A percentile compares a stretch with the other conserved stretches of the same genome.
phyloP scores from a whole-genome alignment of 768 basidiomycete species.

The Termitomyces sp. region DNA sequence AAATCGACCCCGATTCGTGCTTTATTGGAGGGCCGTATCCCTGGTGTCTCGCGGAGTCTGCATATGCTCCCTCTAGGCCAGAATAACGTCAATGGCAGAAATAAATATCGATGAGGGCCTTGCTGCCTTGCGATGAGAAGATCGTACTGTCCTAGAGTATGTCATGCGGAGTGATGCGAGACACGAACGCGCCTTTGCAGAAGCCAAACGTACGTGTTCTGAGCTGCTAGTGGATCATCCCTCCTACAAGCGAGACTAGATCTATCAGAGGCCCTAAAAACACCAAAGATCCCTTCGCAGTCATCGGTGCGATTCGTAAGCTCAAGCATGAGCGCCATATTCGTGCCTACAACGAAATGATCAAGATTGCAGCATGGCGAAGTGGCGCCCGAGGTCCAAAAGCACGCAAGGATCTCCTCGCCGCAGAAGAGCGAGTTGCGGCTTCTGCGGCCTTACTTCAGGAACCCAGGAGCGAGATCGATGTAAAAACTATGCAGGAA shows the following conservation, averaged over 20 bases:
- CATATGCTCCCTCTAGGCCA: slow-evolving; percentile 42
- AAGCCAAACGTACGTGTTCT: slow-evolving; percentile 20
- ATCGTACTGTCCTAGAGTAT: slow-evolving; percentile 26
- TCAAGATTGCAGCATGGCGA: slow-evolving; percentile 44
- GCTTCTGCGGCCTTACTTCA: slow-evolving; percentile 20
- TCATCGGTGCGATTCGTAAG: slow-evolving; percentile 20
- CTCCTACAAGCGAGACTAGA: background rate
- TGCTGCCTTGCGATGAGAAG: slow-evolving; percentile 10
- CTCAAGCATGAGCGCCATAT: slow-evolving; percentile 21
- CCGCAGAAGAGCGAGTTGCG: slow-evolving; percentile 35
- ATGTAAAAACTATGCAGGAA: slow-evolving; percentile 13
- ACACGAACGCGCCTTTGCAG: slow-evolving; percentile 24
- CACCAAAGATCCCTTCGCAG: slow-evolving; percentile 18
- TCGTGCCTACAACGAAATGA: slow-evolving; percentile 26
- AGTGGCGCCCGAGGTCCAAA: slow-evolving; percentile 54
- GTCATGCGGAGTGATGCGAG: slow-evolving; percentile 40
- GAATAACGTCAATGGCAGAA: slow-evolving; percentile 18
- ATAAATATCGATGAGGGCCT: slow-evolving; percentile 14
- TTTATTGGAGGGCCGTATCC: slow-evolving; percentile 38
- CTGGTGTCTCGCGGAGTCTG: slow-evolving; percentile 37
- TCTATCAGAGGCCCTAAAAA: slow-evolving; percentile 18
- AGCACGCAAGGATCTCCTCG: slow-evolving; percentile 46
- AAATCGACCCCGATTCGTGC: slow-evolving; percentile 43
- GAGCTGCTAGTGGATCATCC: slow-evolving; percentile 1
- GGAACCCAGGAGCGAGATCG: slow-evolving; percentile 18